Conservation (phyloP, 2,329 filamentous ascomycete species). For the Hypoxylon sp. region DNA sequence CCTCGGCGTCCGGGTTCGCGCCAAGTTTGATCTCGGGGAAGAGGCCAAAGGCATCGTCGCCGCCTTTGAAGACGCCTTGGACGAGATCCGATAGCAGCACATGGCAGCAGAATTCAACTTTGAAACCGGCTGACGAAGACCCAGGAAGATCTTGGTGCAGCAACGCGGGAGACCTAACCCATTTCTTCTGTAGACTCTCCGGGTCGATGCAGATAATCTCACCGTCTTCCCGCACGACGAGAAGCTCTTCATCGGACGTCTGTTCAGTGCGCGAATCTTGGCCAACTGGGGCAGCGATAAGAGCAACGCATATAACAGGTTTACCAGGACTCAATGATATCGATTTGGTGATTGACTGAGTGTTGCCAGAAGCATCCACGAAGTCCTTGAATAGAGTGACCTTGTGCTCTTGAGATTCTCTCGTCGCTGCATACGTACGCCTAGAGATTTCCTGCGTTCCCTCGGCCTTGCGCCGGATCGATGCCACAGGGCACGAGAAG, state of each 20-base stretch:
- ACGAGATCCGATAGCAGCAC: conserved; percentile 62
- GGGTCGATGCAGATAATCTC: conserved; percentile 71
- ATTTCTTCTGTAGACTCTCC: conserved; percentile 63
- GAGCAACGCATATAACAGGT: conserved; percentile 60
- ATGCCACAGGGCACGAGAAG: conserved; percentile 72
- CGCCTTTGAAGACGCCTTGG: conserved; percentile 67
- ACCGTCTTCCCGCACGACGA: conserved; percentile 71
- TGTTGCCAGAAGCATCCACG: conserved; percentile 64
- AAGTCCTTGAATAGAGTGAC: conserved; percentile 71
- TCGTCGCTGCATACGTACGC: conserved; percentile 72
- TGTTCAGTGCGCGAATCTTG: conserved; percentile 45
- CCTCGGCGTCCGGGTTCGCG: conserved; percentile 62
- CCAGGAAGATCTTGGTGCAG: conserved; percentile 58
- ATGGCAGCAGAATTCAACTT: conserved; percentile 64
- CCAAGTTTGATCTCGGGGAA: conserved; percentile 62
- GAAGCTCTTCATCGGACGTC: conserved; percentile 53
- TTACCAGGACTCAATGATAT: conserved; percentile 57
- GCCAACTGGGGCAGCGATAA: conserved; percentile 47
- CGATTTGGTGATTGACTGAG: conserved; percentile 63
- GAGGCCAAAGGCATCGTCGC: conserved; percentile 64
- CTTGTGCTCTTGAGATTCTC: conserved; percentile 61
- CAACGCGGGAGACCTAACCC: conserved; percentile 59
- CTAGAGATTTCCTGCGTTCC: conserved; percentile 64
- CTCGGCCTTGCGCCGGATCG: conserved; percentile 65
- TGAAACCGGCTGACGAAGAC: conserved; percentile 53